Base-by-base conservation (phyloP, 129 eudicot species). In the Helianthus tuberosus region DNA sequence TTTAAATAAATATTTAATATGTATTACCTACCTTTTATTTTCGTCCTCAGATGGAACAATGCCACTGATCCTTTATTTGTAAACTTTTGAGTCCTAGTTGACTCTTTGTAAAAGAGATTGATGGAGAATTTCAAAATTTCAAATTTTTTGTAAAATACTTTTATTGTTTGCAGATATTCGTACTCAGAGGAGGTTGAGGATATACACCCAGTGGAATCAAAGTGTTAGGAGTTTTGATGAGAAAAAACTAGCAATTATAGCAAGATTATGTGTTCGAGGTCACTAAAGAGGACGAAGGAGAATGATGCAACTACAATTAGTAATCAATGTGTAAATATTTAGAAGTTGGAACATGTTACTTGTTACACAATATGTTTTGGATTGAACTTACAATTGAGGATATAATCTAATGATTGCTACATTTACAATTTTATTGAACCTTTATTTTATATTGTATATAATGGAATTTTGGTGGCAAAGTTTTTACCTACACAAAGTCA, bases 261-360 rank as follows among this genome's bases (percentile, higher is more conserved):
- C 90, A 38, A 38, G 97, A 91, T 86, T 90, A 82, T 48, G 89
- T 89, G 35, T 89, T 89, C 49, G 98, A 87, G 71, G 98, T 83
- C 79, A 80, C 89, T 17, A 96, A 89, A 79, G 98, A 92, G 81
- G 93, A 87, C 78, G 89, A 92, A 78, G 73, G 96, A 78, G 98
- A 89, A 73, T 92, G 82, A 76, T 55, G 16, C 60, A 53, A 2
- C 15, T 41, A 7, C n/a, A 63, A 14, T 23, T 38, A 38, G 38
- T 38, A 36, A 63, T 63, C 47, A 35, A 13, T 35, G 47, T 7
- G 68, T 38, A 63, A 63, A 20, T 20, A 20, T 20, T 20, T 20
- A 20, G 23, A 20, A 0, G 23, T 20, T 20, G 23, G 23, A 20
- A 20, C 23, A 20, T 20, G 23, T 20, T 20, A 20, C 23, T 20